Percentiles rank a stretch among this genome's conserved stretches.
Conservation (phyloP, 805 yeast species). For the Jamesozyma hellenica region DNA sequence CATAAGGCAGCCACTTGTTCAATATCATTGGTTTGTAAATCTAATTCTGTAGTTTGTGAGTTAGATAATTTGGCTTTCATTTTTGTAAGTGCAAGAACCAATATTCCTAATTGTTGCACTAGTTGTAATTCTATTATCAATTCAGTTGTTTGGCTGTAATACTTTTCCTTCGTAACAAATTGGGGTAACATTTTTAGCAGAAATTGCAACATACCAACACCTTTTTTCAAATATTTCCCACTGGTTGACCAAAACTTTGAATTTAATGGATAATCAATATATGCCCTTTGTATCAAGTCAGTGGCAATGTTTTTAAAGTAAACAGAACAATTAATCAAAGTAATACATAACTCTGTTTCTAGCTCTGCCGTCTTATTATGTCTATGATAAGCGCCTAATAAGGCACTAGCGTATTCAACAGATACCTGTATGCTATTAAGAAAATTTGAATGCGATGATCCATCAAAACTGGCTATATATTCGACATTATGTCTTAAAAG, state of each 20-base stretch:
- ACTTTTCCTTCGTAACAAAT: neutral
- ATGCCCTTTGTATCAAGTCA: slow-evolving; percentile 22
- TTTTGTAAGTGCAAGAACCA: slow-evolving; percentile 26
- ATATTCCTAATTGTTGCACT: slow-evolving; percentile 23
- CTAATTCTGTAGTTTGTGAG: slow-evolving; percentile 18
- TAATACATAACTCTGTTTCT: neutral
- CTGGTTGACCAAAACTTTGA: slow-evolving; percentile 20
- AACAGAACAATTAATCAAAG: slow-evolving; percentile 15
- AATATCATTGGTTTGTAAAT: slow-evolving; percentile 24
- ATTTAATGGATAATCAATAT: slow-evolving; percentile 9
- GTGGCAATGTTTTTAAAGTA: slow-evolving; percentile 15
- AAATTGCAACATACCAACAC: slow-evolving; percentile 22
- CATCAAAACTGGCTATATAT: no score
- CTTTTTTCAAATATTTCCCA: slow-evolving; percentile 20
- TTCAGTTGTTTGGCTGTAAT: slow-evolving; percentile 2
- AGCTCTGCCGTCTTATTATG: neutral
- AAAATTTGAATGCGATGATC: neutral
- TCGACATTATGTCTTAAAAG: neutral
- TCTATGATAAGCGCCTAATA: neutral
- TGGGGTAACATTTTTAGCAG: neutral
- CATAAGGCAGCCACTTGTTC: slow-evolving; percentile 18
- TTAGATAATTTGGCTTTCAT: slow-evolving; percentile 17
- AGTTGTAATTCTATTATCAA: slow-evolving; percentile 12
- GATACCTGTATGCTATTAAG: slow-evolving; percentile 5
- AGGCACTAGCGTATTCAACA: slow-evolving; percentile 6